A percentile compares a stretch with the other conserved stretches of the same genome.
Evolutionary conservation across 257 asterid species (phyloP).

Genomic region (Marsdenia floribunda): DNA sequence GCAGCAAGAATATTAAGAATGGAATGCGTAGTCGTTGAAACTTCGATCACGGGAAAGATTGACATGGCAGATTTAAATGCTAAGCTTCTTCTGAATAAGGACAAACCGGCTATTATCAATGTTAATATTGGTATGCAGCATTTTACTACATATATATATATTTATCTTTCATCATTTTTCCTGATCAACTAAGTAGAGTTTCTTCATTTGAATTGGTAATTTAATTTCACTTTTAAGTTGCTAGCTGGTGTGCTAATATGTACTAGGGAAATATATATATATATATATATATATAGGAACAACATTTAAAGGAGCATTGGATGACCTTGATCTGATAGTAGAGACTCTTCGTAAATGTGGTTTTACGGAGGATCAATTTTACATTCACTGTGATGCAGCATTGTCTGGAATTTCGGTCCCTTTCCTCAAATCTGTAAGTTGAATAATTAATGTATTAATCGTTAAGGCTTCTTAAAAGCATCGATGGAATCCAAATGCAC

Average conservation of each 20-base stretch:
- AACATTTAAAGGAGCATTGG: constrained; percentile 41
- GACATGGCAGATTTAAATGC: neutral
- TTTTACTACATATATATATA: too few species aligned
- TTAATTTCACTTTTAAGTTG: too few species aligned
- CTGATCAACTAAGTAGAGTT: too few species aligned
- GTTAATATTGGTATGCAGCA: neutral
- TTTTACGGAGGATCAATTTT: constrained; percentile 21
- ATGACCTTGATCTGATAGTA: constrained; percentile 32
- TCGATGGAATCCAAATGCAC: too few species aligned
- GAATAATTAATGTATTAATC: too few species aligned
- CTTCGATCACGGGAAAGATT: neutral
- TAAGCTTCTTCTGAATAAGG: neutral
- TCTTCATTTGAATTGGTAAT: too few species aligned
- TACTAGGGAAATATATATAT: too few species aligned
- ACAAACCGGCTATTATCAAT: neutral
- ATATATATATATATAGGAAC: constrained; percentile 36
- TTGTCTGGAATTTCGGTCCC: constrained; percentile 26
- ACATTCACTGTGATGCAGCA: constrained; percentile 41
- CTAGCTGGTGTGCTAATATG: too few species aligned
- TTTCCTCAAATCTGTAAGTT: constrained; percentile 19
- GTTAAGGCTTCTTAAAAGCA: too few species aligned
- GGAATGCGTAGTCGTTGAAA: neutral
- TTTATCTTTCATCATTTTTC: neutral
- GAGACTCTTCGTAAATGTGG: constrained; percentile 29
- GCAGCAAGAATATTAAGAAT: neutral